phyloP scores from a whole-genome alignment of 1,139 yeast genomes.

The Hyphopichia burtonii region DNA sequence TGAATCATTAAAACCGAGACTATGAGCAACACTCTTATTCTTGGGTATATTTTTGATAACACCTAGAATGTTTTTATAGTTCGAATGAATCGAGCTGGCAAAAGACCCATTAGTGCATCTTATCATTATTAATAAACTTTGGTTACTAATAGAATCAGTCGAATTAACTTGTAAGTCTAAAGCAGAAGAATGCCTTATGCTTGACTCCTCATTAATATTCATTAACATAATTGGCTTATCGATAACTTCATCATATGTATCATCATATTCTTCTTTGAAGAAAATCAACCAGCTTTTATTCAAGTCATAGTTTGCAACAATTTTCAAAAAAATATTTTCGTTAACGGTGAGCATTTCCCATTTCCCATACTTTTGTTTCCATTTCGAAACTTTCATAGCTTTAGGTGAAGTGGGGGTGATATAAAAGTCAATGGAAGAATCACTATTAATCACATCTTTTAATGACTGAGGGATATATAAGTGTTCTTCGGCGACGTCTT shows the following conservation, averaged over 20 bases:
- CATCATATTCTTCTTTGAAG: constrained; percentile 42
- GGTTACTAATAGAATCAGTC: constrained; percentile 29
- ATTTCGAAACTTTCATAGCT: constrained; percentile 41
- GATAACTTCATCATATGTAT: constrained; percentile 25
- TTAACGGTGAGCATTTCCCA: constrained; percentile 47
- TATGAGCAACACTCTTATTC: background rate
- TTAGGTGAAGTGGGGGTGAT: constrained; percentile 36
- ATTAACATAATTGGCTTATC: constrained; percentile 41
- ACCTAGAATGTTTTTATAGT: constrained; percentile 29
- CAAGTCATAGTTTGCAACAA: constrained; percentile 35
- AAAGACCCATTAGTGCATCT: constrained; percentile 34
- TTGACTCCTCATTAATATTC: constrained; percentile 25
- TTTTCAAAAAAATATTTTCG: constrained; percentile 37
- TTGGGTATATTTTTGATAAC: constrained; percentile 16
- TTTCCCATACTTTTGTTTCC: constrained; percentile 45
- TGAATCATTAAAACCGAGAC: constrained; percentile 19
- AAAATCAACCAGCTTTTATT: constrained; percentile 39
- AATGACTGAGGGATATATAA: constrained; percentile 34
- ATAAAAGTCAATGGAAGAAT: constrained; percentile 39
- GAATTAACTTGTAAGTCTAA: constrained; percentile 41
- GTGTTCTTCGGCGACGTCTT: constrained; percentile 13
- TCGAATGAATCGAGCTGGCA: constrained; percentile 22
- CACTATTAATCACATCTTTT: constrained; percentile 40
- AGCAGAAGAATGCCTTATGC: constrained; percentile 37
- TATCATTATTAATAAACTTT: constrained; percentile 28